Conservation (phyloP, 208 protist genomes). For the Crithidia brevicula region DNA sequence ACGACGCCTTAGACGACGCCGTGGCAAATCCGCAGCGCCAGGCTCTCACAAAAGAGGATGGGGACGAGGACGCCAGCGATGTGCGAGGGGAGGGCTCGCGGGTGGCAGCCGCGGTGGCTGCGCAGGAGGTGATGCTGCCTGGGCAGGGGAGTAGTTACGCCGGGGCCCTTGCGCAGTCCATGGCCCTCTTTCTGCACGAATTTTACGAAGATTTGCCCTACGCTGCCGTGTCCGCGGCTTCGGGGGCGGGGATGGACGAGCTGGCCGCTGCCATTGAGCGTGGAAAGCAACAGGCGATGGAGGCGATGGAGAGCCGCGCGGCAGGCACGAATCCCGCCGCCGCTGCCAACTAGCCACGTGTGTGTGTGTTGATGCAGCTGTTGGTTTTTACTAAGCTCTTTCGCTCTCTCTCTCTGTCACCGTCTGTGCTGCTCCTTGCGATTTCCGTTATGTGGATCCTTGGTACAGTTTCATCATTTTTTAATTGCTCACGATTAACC, state of each 20-base stretch:
- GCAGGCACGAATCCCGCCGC: neutral
- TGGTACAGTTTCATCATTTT: too few relatives aligned
- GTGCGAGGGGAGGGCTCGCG: slow-evolving; percentile 23
- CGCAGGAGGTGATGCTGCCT: slow-evolving; percentile 7
- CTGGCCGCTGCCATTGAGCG: slow-evolving; percentile 81
- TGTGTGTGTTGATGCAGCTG: too few relatives aligned
- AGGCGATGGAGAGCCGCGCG: slow-evolving; percentile 27
- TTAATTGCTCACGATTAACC: too few relatives aligned
- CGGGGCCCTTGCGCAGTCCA: slow-evolving; percentile 89
- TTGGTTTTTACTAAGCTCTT: too few relatives aligned
- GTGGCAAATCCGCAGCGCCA: slow-evolving; percentile 46
- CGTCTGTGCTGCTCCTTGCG: too few relatives aligned
- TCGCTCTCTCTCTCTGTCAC: too few relatives aligned
- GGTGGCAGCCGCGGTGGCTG: slow-evolving; percentile 17
- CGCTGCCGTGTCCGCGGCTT: slow-evolving; percentile 94
- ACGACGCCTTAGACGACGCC: slow-evolving; percentile 83
- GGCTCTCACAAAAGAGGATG: neutral
- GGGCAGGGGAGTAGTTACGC: slow-evolving; percentile 75
- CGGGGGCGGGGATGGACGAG: slow-evolving; percentile 91
- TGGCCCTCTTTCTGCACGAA: slow-evolving; percentile 97
- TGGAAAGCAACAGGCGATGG: slow-evolving; percentile 76
- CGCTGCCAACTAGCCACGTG: too few relatives aligned
- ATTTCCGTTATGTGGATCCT: too few relatives aligned
- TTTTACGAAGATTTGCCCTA: slow-evolving; percentile 95
- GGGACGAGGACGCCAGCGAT: slow-evolving; percentile 10